Evolutionary conservation across 176 grass and related monocot species (phyloP), one percentile per base, ranked within the genome.

Genomic region (Phoenix dactylifera): DNA sequence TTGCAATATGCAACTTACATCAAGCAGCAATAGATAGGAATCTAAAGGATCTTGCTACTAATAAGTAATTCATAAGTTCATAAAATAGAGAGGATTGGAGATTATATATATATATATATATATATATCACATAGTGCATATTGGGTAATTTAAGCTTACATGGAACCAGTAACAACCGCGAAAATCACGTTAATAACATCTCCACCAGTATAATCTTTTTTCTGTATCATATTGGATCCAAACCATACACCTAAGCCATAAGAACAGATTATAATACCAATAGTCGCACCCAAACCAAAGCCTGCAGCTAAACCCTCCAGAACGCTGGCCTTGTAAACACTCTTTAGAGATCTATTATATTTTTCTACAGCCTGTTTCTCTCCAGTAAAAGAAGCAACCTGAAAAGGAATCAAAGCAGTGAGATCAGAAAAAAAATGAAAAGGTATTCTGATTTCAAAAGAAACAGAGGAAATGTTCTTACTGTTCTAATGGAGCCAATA

Each of bases 301-400:
- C 63, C 63, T 52, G 63, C 63, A 52, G 20, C 22, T 12, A 65
- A 52, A 22, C 63, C 63, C 16, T 65, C 63, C 22, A 65, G 15
- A 52, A 65, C 23, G 18, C 63, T 65, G 63, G 63, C 63, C 49
- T 26, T 52, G 23, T 52, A 65, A 65, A 49, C 63, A 52, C 63
- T 52, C 22, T 22, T 65, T 20, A 52, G 15, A 65, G 35, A 51
- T 18, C 26, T 54, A 25, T 22, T 39, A 9, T 67, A 67, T 20
- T 54, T 67, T 51, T 67, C 32, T 20, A 67, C 22, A 55, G 51
- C 51, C 6, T 52, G 63, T 65, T 65, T 20, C 63, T 65, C 63
- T 65, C 63, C 63, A 25, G 63, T 67, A 67, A 55, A 55, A 67
- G 51, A 67, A 29, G 51, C 52, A 67, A 67, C 26, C 65, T 67